Conservation (phyloP, 352 stramenopile species). For the Phytopythium kandeliae region DNA sequence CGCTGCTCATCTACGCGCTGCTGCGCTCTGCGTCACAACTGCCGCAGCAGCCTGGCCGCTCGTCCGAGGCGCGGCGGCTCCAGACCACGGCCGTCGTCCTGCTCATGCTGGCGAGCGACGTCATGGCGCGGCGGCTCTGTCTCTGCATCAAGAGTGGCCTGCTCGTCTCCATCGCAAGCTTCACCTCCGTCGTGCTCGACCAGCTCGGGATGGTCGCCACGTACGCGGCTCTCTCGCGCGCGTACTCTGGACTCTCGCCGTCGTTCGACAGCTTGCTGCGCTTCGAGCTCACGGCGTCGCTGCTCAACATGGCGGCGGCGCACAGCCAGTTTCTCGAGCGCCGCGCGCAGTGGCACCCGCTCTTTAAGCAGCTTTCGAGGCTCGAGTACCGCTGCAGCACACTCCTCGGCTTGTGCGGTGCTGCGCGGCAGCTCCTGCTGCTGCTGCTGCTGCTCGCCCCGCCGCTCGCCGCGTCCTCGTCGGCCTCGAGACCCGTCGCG, state of each 20-base stretch:
- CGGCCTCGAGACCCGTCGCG: conserved; percentile 17
- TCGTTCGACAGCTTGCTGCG: conserved; percentile 42
- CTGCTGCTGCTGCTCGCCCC: conserved; percentile 51
- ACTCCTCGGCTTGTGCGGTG: conserved; percentile 37
- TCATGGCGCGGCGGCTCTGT: conserved; percentile 46
- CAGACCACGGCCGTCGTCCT: conserved; percentile 41
- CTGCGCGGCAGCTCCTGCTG: conserved; percentile 56
- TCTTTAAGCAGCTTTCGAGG: conserved; percentile 55
- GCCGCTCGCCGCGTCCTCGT: conserved; percentile 22
- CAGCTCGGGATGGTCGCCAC: conserved; percentile 48
- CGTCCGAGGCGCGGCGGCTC: conserved; percentile 13
- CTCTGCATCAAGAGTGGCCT: conserved; percentile 74
- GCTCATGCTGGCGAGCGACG: conserved; percentile 51
- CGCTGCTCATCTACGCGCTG: conserved; percentile 61
- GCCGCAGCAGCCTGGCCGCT: too few species aligned
- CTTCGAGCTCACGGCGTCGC: conserved; percentile 52
- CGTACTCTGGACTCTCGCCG: conserved; percentile 37
- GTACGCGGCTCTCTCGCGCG: conserved; percentile 46
- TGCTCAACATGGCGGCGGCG: conserved; percentile 44
- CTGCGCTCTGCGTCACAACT: conserved; percentile 53
- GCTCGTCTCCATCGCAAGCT: conserved; percentile 64
- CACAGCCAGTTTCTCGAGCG: conserved; percentile 55
- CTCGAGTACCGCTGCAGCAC: conserved; percentile 43
- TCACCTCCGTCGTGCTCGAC: conserved; percentile 63
- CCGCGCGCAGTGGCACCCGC: conserved; percentile 51